phyloP scores from a whole-genome alignment of 495 filamentous ascomycete species.

The Aspergillus steynii region DNA sequence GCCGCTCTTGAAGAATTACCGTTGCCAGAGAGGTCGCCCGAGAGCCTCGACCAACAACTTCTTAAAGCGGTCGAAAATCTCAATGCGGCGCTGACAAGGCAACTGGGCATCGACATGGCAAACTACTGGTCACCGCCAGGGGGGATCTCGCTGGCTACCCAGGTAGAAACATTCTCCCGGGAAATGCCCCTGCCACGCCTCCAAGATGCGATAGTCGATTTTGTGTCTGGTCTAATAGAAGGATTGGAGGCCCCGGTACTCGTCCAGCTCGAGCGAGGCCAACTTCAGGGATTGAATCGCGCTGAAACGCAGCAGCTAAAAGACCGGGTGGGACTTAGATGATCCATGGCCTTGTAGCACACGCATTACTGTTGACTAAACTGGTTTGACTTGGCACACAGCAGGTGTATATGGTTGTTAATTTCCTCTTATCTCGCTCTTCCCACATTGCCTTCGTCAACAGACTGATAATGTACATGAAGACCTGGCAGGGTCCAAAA shows the following conservation, averaged over 20 bases:
- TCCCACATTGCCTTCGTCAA: not conserved
- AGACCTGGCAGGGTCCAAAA: not conserved
- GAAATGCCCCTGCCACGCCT: conserved; percentile 24
- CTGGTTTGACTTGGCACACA: not conserved
- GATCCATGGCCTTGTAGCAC: not conserved
- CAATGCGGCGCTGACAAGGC: not conserved
- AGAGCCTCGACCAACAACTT: conserved; percentile 13
- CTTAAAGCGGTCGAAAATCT: not conserved
- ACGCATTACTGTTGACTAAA: not conserved
- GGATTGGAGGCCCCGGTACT: conserved; percentile 42
- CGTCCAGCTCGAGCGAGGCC: conserved; percentile 46
- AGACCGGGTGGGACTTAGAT: conserved; percentile 27
- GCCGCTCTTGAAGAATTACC: conserved; percentile 50
- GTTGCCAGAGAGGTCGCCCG: conserved; percentile 13
- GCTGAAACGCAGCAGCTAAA: conserved; percentile 38
- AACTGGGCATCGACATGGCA: not conserved
- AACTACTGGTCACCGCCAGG: not conserved
- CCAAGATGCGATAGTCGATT: conserved; percentile 24
- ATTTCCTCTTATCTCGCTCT: not conserved
- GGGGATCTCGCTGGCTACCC: not conserved
- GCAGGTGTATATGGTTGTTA: not conserved
- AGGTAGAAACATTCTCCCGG: conserved; percentile 4
- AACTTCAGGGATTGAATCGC: conserved; percentile 33
- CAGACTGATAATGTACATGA: not conserved
- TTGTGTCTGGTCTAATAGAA: conserved; percentile 37